These are phyloP conservation scores for Psilocybe subaeruginosa DNA, from an alignment of 768 basidiomycete species.

Conservation along the genomic window DNA sequence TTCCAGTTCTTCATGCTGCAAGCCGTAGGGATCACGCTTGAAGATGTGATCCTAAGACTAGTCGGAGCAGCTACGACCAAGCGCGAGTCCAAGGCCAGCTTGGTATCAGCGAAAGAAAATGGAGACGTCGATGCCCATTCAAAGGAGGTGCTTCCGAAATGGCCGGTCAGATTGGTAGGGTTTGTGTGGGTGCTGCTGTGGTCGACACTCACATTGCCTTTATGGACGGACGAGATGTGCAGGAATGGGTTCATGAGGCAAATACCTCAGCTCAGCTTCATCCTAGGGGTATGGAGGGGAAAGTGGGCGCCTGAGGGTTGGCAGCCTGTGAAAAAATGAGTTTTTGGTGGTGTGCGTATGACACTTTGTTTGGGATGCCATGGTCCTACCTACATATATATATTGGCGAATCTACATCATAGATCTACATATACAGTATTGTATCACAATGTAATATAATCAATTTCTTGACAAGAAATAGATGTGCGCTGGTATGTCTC, in stretches of 20 bases:
- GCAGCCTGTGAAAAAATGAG: neutral
- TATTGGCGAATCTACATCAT: too few species aligned
- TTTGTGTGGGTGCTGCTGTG: constrained; percentile 3
- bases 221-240: neutral
- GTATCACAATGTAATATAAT: too few species aligned
- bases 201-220: neutral
- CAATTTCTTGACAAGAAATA: too few species aligned
- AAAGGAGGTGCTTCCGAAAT: neutral
- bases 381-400: too few species aligned
- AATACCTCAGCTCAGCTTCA: constrained; percentile 9
- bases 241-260: constrained; percentile 2
- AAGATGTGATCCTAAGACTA: constrained; percentile 28
- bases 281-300: constrained; percentile 11
- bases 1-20: constrained; percentile 25
- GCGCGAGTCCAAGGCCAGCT: neutral
- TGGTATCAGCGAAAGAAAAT: neutral
- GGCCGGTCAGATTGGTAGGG: neutral
- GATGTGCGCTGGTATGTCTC: too few species aligned
- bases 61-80: neutral
- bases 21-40: constrained; percentile 36
- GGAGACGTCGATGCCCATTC: neutral
- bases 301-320: constrained; percentile 4
- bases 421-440: too few species aligned
- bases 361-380: too few species aligned
- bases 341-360: neutral